These are phyloP conservation scores for Breynia disticha DNA, from an alignment of 441 rosid species.

Conservation along the genomic window DNA sequence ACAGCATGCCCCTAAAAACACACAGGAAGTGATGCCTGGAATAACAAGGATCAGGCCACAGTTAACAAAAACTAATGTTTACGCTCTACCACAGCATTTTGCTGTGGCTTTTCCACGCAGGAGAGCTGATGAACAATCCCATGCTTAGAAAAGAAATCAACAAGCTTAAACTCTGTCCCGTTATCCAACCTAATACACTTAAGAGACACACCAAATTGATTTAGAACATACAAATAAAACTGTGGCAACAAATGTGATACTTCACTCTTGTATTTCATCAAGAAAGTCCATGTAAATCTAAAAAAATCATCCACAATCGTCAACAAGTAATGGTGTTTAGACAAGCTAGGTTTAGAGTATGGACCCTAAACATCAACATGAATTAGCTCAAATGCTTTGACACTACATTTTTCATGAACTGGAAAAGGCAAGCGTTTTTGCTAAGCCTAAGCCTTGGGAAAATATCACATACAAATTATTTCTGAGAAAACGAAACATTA, in stretches of 20 bases:
- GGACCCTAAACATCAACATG: neutral
- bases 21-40: neutral
- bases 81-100: neutral
- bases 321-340: neutral
- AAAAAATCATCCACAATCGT: too few relatives aligned
- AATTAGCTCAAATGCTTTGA: neutral
- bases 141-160: neutral
- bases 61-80: neutral
- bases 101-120: slow-evolving; percentile 3
- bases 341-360: neutral
- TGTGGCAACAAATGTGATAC: too few relatives aligned
- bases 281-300: too few relatives aligned
- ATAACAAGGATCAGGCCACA: neutral
- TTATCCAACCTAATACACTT: too few relatives aligned
- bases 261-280: too few relatives aligned
- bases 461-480: neutral
- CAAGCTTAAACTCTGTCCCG: neutral
- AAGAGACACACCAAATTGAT: too few relatives aligned
- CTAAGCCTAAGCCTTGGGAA: too few relatives aligned
- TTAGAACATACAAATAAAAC: too few relatives aligned
- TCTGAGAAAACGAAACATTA: too few relatives aligned
- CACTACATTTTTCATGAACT: too few relatives aligned
- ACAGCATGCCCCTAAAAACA: neutral
- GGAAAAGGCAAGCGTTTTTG: neutral
- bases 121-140: neutral